A percentile compares a stretch with the other conserved stretches of the same genome.
Conservation (phyloP, 371 early-diverging fungal species). For the Nematocida ausubeli region DNA sequence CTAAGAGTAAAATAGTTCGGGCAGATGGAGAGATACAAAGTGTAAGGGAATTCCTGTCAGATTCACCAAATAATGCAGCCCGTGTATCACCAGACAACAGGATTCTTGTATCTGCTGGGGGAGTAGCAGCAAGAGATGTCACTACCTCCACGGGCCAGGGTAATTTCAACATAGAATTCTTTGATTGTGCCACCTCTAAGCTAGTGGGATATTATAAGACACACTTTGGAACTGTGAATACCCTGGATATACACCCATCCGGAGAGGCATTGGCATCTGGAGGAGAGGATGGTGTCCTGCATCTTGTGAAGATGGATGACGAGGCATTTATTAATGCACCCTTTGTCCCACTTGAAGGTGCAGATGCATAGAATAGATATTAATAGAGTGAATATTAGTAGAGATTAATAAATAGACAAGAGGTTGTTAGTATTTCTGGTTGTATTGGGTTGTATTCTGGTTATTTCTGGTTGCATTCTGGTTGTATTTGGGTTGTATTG, state of each 20-base stretch:
- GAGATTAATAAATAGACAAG: too few relatives aligned
- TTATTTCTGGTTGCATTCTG: too few relatives aligned
- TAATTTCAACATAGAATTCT: slow-evolving; percentile 96
- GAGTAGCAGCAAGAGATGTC: slow-evolving; percentile 83
- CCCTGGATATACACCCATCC: slow-evolving; percentile 86
- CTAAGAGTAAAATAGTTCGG: slow-evolving; percentile 81
- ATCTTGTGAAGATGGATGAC: slow-evolving; percentile 69
- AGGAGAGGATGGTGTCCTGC: slow-evolving; percentile 90
- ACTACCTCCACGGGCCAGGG: slow-evolving; percentile 85
- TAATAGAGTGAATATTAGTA: too few relatives aligned
- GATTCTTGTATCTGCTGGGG: slow-evolving; percentile 71
- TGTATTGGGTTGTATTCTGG: too few relatives aligned
- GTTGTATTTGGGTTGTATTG: too few relatives aligned
- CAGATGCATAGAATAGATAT: neutral
- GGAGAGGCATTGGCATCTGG: slow-evolving; percentile 87
- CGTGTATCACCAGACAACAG: slow-evolving; percentile 74
- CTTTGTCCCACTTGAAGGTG: slow-evolving; percentile 19
- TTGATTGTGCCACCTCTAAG: slow-evolving; percentile 87
- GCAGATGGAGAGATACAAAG: slow-evolving; percentile 73
- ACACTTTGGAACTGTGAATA: slow-evolving; percentile 98
- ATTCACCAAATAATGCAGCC: slow-evolving; percentile 91
- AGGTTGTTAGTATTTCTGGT: too few relatives aligned
- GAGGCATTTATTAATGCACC: slow-evolving; percentile 37
- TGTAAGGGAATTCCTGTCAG: slow-evolving; percentile 79
- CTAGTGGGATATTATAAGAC: slow-evolving; percentile 92